Evolutionary conservation across 2,329 filamentous ascomycete genomes (phyloP).

Genomic region (Fusarium sp.): DNA sequence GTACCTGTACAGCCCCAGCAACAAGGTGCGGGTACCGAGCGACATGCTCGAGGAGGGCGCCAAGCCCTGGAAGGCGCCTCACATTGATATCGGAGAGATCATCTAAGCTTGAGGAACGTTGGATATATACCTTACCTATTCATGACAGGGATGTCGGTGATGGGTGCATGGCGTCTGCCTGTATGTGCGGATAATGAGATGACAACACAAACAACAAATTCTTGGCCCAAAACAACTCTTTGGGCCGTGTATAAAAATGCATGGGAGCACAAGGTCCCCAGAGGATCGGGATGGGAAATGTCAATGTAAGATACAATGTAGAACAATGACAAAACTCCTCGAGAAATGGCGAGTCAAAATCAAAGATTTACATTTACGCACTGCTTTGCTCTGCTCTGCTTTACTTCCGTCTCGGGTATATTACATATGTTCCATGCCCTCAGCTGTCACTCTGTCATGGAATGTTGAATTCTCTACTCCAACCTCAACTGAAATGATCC

Average conservation of each 20-base stretch:
- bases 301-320: slow-evolving; percentile 54
- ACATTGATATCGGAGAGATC: slow-evolving; percentile 79
- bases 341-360: slow-evolving; percentile 39
- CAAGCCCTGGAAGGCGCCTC: slow-evolving; percentile 71
- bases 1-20: slow-evolving; percentile 91
- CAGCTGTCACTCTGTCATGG: neutral
- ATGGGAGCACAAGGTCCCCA: slow-evolving; percentile 38
- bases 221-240: slow-evolving; percentile 33
- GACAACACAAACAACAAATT: slow-evolving; percentile 27
- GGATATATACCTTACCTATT: slow-evolving; percentile 32
- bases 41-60: slow-evolving; percentile 73
- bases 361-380: slow-evolving; percentile 34
- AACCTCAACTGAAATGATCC: slow-evolving; percentile 69
- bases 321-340: slow-evolving; percentile 48
- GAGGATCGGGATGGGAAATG: slow-evolving; percentile 37
- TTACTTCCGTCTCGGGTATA: slow-evolving; percentile 19
- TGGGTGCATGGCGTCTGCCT: slow-evolving; percentile 30
- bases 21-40: slow-evolving; percentile 73
- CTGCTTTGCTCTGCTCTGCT: neutral
- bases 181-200: slow-evolving; percentile 43
- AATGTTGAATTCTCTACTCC: slow-evolving; percentile 1
- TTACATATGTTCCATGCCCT: slow-evolving; percentile 28
- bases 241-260: slow-evolving; percentile 47
- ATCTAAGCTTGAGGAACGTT: slow-evolving; percentile 54
- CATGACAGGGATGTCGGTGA: slow-evolving; percentile 18